These are phyloP conservation scores for Colletotrichum costaricense DNA, from an alignment of 2,329 filamentous ascomycete genomes.

Conservation along the genomic window DNA sequence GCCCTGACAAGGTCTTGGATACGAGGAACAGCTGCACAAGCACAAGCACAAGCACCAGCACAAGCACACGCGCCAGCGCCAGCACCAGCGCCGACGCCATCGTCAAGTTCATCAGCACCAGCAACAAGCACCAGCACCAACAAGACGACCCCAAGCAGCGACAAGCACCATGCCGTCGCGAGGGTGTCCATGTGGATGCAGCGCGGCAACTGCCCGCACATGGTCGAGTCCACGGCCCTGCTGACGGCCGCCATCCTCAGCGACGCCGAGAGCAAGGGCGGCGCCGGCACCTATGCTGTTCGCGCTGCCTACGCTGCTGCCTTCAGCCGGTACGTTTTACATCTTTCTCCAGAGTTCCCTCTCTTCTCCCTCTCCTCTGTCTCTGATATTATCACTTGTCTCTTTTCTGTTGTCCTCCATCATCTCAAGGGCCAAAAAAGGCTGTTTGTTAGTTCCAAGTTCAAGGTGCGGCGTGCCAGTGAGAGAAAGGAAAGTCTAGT, in stretches of 20 bases:
- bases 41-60: conserved; percentile 25
- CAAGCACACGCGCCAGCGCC: conserved; percentile 2
- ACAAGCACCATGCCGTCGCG: conserved; percentile 62
- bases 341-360: background rate
- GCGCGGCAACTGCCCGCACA: conserved; percentile 79
- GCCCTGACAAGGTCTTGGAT: background rate
- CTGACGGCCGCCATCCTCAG: conserved; percentile 76
- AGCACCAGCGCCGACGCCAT: too few relatives aligned
- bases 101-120: background rate
- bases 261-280: conserved; percentile 60
- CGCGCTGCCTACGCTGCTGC: conserved; percentile 79
- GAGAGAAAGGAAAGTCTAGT: conserved; percentile 11
- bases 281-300: conserved; percentile 67
- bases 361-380: conserved; percentile 5
- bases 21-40: conserved; percentile 21
- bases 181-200: conserved; percentile 77
- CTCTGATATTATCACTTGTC: background rate
- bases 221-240: conserved; percentile 82
- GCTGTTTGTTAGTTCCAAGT: background rate
- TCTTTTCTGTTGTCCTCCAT: conserved; percentile 20
- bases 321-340: conserved; percentile 72
- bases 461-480: background rate
- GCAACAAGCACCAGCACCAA: conserved; percentile 4
- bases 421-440: background rate
- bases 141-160: conserved; percentile 39